phyloP scores from a whole-genome alignment of 257 asterid genomes.

The Haberlea rhodopensis region DNA sequence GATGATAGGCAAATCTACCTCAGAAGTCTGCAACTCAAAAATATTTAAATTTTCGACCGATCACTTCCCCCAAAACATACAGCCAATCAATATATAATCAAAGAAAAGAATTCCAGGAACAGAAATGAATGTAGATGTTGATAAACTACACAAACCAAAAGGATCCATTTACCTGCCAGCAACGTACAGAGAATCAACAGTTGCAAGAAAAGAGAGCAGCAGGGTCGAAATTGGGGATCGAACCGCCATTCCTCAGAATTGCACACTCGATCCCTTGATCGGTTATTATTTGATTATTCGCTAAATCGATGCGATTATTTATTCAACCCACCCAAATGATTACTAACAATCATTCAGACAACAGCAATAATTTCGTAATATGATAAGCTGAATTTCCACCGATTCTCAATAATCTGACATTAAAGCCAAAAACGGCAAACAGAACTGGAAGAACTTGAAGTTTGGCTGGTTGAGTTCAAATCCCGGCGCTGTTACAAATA shows the following conservation, averaged over 20 bases:
- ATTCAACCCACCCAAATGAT: neutral
- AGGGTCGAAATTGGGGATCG: constrained; percentile 75
- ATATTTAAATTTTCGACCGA: neutral
- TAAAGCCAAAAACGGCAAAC: neutral
- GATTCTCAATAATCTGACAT: neutral
- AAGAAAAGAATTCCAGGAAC: constrained; percentile 3
- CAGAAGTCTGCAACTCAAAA: neutral
- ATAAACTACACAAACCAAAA: neutral
- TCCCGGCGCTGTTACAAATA: neutral
- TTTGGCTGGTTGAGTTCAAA: neutral
- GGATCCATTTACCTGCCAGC: constrained; percentile 72
- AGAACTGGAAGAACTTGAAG: neutral
- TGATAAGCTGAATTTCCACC: neutral
- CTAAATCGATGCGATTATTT: neutral
- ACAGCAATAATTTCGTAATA: neutral
- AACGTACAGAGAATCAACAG: constrained; percentile 74
- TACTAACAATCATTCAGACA: neutral
- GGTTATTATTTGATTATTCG: neutral
- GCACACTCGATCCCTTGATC: constrained; percentile 48
- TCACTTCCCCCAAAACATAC: neutral
- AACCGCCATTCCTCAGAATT: constrained; percentile 53
- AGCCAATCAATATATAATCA: neutral
- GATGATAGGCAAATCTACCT: constrained; percentile 1
- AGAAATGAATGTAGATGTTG: constrained; percentile 2
- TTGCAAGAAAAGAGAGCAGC: constrained; percentile 70